Percentiles rank a stretch among this genome's conserved stretches.
Evolutionary conservation across 2,329 filamentous ascomycete genomes (phyloP).

Genomic region (Biscogniauxia marginata): DNA sequence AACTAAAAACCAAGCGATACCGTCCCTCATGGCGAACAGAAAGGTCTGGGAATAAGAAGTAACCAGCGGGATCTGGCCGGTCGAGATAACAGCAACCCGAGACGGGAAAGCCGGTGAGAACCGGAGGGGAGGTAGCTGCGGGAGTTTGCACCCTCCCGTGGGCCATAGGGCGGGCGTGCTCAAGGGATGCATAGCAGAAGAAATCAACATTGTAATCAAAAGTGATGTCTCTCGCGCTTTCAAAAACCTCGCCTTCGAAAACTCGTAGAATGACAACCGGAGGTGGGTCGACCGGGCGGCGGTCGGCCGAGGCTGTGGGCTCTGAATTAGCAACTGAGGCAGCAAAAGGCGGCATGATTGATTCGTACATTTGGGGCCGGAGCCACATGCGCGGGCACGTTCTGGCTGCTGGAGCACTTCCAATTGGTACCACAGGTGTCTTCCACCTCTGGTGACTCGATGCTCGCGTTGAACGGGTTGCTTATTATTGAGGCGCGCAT

Average conservation of each 20-base stretch:
- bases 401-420: slow-evolving; percentile 91
- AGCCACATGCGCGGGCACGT: slow-evolving; percentile 90
- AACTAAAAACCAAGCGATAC: slow-evolving; percentile 86
- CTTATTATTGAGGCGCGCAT: slow-evolving; percentile 17
- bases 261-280: slow-evolving; percentile 91
- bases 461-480: slow-evolving; percentile 22
- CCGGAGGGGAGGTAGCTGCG: slow-evolving; percentile 71
- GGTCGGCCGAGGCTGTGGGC: slow-evolving; percentile 71
- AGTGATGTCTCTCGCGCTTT: slow-evolving; percentile 69
- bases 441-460: slow-evolving; percentile 70
- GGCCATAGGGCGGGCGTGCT: slow-evolving; percentile 79
- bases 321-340: slow-evolving; percentile 9
- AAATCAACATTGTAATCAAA: slow-evolving; percentile 96
- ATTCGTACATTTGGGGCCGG: slow-evolving; percentile 81
- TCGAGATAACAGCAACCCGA: slow-evolving; percentile 96
- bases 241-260: slow-evolving; percentile 67
- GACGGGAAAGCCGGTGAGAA: slow-evolving; percentile 90
- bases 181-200: slow-evolving; percentile 91
- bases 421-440: slow-evolving; percentile 76
- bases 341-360: neutral
- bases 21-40: slow-evolving; percentile 94
- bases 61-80: slow-evolving; percentile 75
- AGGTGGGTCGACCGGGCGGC: slow-evolving; percentile 89
- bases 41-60: slow-evolving; percentile 96
- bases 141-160: slow-evolving; percentile 71